Conservation (phyloP, 768 basidiomycete species). For the Lactarius hatsudake region DNA sequence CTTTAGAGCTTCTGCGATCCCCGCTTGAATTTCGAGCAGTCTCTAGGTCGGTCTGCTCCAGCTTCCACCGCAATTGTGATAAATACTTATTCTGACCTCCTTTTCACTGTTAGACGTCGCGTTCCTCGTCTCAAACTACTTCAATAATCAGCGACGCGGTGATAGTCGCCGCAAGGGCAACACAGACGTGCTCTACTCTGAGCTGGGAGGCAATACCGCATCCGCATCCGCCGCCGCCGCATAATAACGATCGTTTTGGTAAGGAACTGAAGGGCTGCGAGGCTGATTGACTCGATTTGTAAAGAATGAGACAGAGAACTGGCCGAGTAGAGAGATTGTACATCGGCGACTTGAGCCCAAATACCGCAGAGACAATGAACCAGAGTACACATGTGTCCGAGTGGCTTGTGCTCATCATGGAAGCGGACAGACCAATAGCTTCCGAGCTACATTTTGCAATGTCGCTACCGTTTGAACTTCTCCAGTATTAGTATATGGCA, state of each 20-base stretch:
- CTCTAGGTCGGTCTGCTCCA: slow-evolving; percentile 59
- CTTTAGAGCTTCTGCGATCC: slow-evolving; percentile 89
- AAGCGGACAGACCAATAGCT: background rate
- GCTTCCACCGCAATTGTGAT: background rate
- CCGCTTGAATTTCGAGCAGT: slow-evolving; percentile 89
- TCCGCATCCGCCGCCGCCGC: background rate
- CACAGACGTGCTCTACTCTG: slow-evolving; percentile 34
- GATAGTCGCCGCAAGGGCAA: slow-evolving; percentile 19
- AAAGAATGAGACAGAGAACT: background rate
- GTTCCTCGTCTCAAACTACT: slow-evolving; percentile 78
- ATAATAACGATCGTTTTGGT: background rate
- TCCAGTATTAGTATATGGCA: too few relatives aligned
- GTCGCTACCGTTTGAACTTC: background rate
- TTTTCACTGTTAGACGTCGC: slow-evolving; percentile 60
- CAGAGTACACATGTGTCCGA: background rate
- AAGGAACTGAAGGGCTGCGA: background rate
- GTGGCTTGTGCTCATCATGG: background rate
- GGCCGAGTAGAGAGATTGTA: background rate
- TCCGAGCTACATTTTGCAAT: background rate
- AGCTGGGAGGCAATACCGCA: slow-evolving; percentile 32
- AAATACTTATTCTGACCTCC: background rate
- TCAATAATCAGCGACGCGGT: slow-evolving; percentile 59
- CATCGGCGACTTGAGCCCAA: background rate
- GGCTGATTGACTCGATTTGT: background rate
- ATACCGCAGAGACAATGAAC: background rate